phyloP scores from a whole-genome alignment of 2,329 filamentous ascomycete species.

The Nemania serpens region DNA sequence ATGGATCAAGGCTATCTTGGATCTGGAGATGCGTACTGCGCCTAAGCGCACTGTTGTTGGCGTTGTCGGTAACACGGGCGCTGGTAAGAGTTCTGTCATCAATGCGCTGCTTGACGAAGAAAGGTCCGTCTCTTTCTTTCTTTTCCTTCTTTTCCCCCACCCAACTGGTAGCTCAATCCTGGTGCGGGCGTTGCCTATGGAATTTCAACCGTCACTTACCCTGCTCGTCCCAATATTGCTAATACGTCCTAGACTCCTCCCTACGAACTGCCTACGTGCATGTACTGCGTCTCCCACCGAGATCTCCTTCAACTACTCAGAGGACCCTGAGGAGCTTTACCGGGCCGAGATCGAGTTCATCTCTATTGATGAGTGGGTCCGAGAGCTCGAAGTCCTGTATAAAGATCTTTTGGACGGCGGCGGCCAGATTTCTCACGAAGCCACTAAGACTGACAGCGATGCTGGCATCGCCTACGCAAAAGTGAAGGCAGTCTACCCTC shows the following conservation, averaged over 20 bases:
- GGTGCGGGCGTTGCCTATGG: background rate
- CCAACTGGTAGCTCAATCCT: background rate
- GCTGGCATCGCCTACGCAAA: conserved; percentile 38
- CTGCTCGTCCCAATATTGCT: background rate
- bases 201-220: background rate
- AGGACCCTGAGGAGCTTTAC: conserved; percentile 34
- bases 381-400: conserved; percentile 34
- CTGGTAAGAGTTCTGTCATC: conserved; percentile 66
- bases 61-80: conserved; percentile 64
- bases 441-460: conserved; percentile 32
- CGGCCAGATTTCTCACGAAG: conserved; percentile 34
- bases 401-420: conserved; percentile 32
- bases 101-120: conserved; percentile 68
- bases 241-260: conserved; percentile 29
- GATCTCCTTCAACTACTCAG: conserved; percentile 39
- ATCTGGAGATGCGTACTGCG: conserved; percentile 45
- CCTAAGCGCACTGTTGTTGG: conserved; percentile 55
- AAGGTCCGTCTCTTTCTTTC: conserved; percentile 36
- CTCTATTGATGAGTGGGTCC: conserved; percentile 32
- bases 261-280: conserved; percentile 37
- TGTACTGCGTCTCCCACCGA: conserved; percentile 38
- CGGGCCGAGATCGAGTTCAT: conserved; percentile 40
- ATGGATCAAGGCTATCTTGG: conserved; percentile 49
- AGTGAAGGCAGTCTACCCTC: conserved; percentile 38
- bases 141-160: background rate